These are phyloP conservation scores for Neopestalotiopsis sp. DNA, from an alignment of 2,329 filamentous ascomycete species.

Conservation along the genomic window DNA sequence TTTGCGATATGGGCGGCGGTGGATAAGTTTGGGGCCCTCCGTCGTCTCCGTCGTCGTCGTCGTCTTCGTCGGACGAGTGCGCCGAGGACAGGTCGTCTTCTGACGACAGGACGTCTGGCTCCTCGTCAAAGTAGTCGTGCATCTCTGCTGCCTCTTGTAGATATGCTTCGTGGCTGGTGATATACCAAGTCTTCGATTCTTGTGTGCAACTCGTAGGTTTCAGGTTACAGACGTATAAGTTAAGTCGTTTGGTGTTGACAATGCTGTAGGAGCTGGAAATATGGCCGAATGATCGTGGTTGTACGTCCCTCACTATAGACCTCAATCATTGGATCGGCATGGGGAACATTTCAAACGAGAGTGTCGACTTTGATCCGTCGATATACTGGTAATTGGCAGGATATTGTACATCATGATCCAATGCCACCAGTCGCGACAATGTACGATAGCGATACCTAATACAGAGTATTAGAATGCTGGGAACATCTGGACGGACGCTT, in stretches of 20 bases:
- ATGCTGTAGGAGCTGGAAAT: too few relatives aligned
- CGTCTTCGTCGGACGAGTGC: constrained; percentile 32
- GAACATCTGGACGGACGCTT: neutral
- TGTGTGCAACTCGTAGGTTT: too few relatives aligned
- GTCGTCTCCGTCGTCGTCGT: constrained; percentile 33
- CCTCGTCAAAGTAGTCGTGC: constrained; percentile 22
- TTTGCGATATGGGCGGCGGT: constrained; percentile 54
- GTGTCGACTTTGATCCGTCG: neutral
- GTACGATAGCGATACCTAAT: neutral
- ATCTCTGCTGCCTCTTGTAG: constrained; percentile 9
- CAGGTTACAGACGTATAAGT: too few relatives aligned
- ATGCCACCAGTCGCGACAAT: neutral
- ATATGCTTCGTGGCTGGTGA: neutral
- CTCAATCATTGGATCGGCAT: too few relatives aligned
- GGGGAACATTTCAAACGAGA: too few relatives aligned
- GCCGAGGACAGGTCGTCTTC: constrained; percentile 22
- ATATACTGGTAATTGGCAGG: neutral
- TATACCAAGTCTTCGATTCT: neutral
- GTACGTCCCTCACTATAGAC: too few relatives aligned
- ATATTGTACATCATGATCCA: neutral
- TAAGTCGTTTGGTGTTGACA: too few relatives aligned
- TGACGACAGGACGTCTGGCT: constrained; percentile 15
- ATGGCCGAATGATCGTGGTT: too few relatives aligned
- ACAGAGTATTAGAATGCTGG: too few relatives aligned
- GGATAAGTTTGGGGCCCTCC: constrained; percentile 37